Conservation (phyloP, 2,329 filamentous ascomycete genomes). For the Decorospora gaudefroyi region DNA sequence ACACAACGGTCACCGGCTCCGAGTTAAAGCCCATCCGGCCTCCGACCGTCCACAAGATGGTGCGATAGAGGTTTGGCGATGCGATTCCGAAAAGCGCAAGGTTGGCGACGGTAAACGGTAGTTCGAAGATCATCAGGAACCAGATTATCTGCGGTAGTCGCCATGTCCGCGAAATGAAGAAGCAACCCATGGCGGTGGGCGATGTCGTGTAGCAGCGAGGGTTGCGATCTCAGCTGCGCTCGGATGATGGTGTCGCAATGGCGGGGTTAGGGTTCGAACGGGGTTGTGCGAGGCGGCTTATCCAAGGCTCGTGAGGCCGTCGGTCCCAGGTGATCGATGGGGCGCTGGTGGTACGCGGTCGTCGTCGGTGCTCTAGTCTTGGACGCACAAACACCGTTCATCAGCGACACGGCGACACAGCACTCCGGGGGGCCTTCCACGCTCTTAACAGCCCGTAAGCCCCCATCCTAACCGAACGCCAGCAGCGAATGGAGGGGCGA, state of each 20-base stretch:
- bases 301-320: too few relatives aligned
- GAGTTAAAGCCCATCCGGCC: slow-evolving; percentile 74
- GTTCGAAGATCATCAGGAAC: slow-evolving; percentile 66
- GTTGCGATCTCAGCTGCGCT: slow-evolving; percentile 12
- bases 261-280: slow-evolving; percentile 9
- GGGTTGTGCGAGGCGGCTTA: slow-evolving; percentile 4
- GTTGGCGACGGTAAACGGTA: slow-evolving; percentile 65
- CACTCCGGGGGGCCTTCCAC: slow-evolving; percentile 27
- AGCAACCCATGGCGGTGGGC: slow-evolving; percentile 27
- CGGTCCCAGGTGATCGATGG: slow-evolving; percentile 1
- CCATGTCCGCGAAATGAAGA: slow-evolving; percentile 62
- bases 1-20: slow-evolving; percentile 69
- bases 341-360: slow-evolving; percentile 14
- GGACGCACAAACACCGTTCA: slow-evolving; percentile 10
- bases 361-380: slow-evolving; percentile 11
- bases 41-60: slow-evolving; percentile 73
- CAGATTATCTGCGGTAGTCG: slow-evolving; percentile 58
- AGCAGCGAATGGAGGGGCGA: slow-evolving; percentile 27
- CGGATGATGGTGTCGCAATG: slow-evolving; percentile 5
- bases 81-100: slow-evolving; percentile 74
- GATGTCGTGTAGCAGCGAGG: slow-evolving; percentile 1
- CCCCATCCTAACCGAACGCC: slow-evolving; percentile 23
- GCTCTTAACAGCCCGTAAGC: slow-evolving; percentile 32
- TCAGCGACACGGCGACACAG: slow-evolving; percentile 9
- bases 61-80: slow-evolving; percentile 73